Evolutionary conservation across 805 yeast species (phyloP).

Genomic region (Zygosaccharomyces rouxii): DNA sequence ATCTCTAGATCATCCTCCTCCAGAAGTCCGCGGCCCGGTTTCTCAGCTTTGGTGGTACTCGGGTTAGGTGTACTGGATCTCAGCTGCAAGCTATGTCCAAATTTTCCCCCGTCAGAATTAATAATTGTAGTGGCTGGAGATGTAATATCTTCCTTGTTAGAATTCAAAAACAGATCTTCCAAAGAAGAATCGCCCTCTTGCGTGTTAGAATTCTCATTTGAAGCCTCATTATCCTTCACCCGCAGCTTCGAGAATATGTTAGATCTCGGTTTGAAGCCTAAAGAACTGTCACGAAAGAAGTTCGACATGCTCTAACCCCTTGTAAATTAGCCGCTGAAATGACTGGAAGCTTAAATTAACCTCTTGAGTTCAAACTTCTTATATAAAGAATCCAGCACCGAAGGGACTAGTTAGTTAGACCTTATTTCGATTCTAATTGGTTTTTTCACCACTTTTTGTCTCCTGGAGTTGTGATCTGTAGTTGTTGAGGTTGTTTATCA

Average conservation of each 20-base stretch:
- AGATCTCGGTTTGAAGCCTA: conserved; percentile 33
- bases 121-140: conserved; percentile 6
- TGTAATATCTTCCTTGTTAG: conserved; percentile 4
- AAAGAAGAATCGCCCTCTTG: conserved; percentile 22
- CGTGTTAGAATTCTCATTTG: conserved; percentile 7
- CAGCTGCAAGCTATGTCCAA: conserved; percentile 1
- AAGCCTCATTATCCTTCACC: conserved; percentile 18
- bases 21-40: conserved; percentile 2
- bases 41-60: neutral
- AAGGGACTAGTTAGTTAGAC: neutral
- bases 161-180: conserved; percentile 16
- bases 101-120: conserved; percentile 1
- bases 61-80: conserved; percentile 17
- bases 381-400: too few relatives aligned
- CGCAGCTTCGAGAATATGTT: conserved; percentile 32
- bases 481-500: conserved; percentile 1
- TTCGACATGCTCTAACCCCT: conserved; percentile 26
- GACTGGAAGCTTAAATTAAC: neutral
- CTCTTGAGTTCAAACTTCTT: neutral
- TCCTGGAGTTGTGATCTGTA: neutral
- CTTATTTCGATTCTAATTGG: neutral
- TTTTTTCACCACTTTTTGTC: neutral
- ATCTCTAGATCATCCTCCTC: conserved; percentile 39
- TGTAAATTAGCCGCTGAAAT: conserved; percentile 23
- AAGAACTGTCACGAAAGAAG: conserved; percentile 31